phyloP scores from a whole-genome alignment of 805 yeast species.

The Priceomyces medius region DNA sequence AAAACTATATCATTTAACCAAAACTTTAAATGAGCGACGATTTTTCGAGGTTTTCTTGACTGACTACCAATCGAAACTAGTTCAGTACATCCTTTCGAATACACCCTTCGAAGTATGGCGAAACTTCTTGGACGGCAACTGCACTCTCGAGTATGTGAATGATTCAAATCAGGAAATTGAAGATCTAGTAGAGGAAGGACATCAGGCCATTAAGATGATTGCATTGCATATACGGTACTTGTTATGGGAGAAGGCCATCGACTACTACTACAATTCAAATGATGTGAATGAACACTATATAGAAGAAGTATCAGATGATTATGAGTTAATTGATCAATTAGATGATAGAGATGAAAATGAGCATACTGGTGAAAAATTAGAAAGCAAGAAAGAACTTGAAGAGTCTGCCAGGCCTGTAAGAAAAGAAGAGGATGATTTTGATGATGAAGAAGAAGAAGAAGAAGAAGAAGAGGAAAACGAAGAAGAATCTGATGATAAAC shows the following conservation, averaged over 20 bases:
- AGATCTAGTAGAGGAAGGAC: slow-evolving; percentile 45
- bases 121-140: slow-evolving; percentile 40
- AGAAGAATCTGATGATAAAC: slow-evolving; percentile 4
- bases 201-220: slow-evolving; percentile 31
- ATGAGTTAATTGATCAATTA: slow-evolving; percentile 32
- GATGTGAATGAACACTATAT: slow-evolving; percentile 20
- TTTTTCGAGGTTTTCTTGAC: slow-evolving; percentile 38
- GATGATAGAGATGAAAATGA: slow-evolving; percentile 24
- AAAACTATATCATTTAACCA: slow-evolving; percentile 36
- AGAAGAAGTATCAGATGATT: slow-evolving; percentile 36
- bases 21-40: slow-evolving; percentile 26
- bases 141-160: slow-evolving; percentile 19
- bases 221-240: slow-evolving; percentile 67
- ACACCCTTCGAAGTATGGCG: slow-evolving; percentile 35
- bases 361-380: slow-evolving; percentile 7
- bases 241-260: slow-evolving; percentile 70
- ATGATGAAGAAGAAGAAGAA: slow-evolving; percentile 28
- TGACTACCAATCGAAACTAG: slow-evolving; percentile 33
- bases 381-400: background rate
- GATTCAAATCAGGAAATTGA: slow-evolving; percentile 38
- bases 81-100: slow-evolving; percentile 27
- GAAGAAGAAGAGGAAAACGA: slow-evolving; percentile 11
- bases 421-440: slow-evolving; percentile 39
- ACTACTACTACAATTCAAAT: slow-evolving; percentile 35
- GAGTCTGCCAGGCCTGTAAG: slow-evolving; percentile 18